Conservation (phyloP, 2,329 filamentous ascomycete genomes). For the Corynespora cassiicola region DNA sequence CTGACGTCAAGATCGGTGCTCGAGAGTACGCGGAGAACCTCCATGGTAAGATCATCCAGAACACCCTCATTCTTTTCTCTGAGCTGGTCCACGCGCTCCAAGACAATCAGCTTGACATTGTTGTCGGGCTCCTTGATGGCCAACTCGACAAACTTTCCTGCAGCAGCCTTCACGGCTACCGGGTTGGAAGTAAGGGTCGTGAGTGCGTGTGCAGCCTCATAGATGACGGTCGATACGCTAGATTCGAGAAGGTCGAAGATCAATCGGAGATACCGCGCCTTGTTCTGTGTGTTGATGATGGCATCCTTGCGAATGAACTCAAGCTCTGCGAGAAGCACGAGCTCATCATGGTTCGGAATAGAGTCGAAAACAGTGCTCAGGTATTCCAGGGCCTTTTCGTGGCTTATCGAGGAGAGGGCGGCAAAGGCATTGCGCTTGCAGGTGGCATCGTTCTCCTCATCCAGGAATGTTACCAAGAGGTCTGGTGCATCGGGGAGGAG, state of each 20-base stretch:
- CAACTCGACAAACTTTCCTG: constrained; percentile 93
- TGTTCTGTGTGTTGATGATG: constrained; percentile 92
- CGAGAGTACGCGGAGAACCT: constrained; percentile 91
- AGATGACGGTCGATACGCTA: constrained; percentile 90
- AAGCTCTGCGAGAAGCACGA: constrained; percentile 90
- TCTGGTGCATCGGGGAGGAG: constrained; percentile 96
- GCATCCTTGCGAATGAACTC: constrained; percentile 99
- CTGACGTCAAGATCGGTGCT: constrained; percentile 96
- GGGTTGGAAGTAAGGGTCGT: constrained; percentile 95
- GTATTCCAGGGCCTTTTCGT: constrained; percentile 89
- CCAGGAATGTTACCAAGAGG: constrained; percentile 86
- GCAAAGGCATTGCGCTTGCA: constrained; percentile 99
- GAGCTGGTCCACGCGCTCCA: constrained; percentile 90
- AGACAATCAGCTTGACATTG: constrained; percentile 97
- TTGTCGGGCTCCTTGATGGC: constrained; percentile 98
- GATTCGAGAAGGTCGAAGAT: constrained; percentile 98
- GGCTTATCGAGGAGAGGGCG: constrained; percentile 86
- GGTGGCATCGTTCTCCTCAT: constrained; percentile 88
- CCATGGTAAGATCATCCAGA: constrained; percentile 94
- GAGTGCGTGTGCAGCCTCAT: constrained; percentile 94
- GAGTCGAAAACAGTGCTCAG: constrained; percentile 89
- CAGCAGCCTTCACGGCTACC: constrained; percentile 95
- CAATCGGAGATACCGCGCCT: constrained; percentile 89
- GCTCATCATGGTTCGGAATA: constrained; percentile 91
- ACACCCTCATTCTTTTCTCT: constrained; percentile 89